These are phyloP conservation scores for Yamadazyma kitorensis DNA, from an alignment of 805 yeast species.

Conservation along the genomic window DNA sequence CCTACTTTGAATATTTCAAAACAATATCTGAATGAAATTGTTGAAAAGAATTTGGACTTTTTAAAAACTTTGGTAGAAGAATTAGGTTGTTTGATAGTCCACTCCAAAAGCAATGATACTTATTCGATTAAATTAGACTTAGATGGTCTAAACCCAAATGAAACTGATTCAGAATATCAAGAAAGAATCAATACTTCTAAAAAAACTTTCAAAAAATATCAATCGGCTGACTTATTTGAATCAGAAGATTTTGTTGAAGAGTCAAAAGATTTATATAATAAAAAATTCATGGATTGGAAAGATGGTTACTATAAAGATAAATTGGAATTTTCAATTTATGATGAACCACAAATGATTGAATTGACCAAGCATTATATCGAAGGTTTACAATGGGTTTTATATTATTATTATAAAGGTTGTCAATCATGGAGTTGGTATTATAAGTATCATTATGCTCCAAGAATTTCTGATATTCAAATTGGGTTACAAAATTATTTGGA, in stretches of 20 bases:
- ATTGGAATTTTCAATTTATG: conserved; percentile 62
- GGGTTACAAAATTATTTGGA: conserved; percentile 61
- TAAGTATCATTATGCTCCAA: conserved; percentile 87
- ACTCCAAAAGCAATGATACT: conserved; percentile 53
- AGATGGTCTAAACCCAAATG: conserved; percentile 70
- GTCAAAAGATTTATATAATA: conserved; percentile 60
- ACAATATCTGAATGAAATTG: conserved; percentile 30
- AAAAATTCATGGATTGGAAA: conserved; percentile 80
- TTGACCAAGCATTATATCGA: conserved; percentile 81
- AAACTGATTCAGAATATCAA: conserved; percentile 61
- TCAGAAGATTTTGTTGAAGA: conserved; percentile 50
- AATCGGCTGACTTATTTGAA: conserved; percentile 60
- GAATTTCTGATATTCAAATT: conserved; percentile 78
- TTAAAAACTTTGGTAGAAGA: conserved; percentile 64
- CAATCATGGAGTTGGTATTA: conserved; percentile 97
- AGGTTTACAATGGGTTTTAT: conserved; percentile 96
- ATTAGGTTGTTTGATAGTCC: conserved; percentile 62
- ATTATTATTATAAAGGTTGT: conserved; percentile 85
- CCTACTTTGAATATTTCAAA: conserved; percentile 38
- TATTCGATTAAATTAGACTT: conserved; percentile 64
- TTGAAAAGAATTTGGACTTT: conserved; percentile 54
- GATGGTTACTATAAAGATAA: conserved; percentile 82
- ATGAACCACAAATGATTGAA: conserved; percentile 56
- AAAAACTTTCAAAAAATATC: conserved; percentile 59
- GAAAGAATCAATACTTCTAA: conserved; percentile 52